Base-by-base conservation (phyloP, 306 rosid genomes). In the Glycyrrhiza uralensis region DNA sequence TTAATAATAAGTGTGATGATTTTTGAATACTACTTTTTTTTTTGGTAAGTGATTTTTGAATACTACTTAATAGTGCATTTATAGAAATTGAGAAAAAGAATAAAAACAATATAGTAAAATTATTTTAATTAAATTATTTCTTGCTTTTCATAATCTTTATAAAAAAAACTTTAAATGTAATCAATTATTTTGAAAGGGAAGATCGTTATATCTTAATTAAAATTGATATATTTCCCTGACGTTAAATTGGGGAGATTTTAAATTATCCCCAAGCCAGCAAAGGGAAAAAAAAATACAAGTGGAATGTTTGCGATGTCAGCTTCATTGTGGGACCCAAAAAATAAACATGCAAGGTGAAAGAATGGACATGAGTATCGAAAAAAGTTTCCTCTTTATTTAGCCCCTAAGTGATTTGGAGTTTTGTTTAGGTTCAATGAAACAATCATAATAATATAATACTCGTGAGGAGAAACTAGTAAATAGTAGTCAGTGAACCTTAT, bases 371-470 rank as follows among this genome's bases (percentile, higher is more conserved):
- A 51, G 42, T 42, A 66, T 77, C 71, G 13, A 30, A 72, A 72
- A 78, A 78, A 68, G 80, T 52, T 4, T 38, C 69, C 79, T 74
- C 70, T 80, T 62, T 65, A 68, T 78, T 75, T 57, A 66, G 55
- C 71, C 66, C 83, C 80, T 68, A 67, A 44, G 61, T 5, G 29
- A 42, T 78, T 82, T 87, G 89, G 85, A 87, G 1, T 68, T 78
- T 82, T 82, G 81, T 86, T 76, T 86, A 71, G 82, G 65, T 86
- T 86, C 81, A 88, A 81, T 70, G 68, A 74, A 79, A 77, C 73
- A 51, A 83, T 77, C 19, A 84, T 71, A 29, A 50, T 77, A 61
- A 54, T 63, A 42, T 64, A 66, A 54, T 75, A 75, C 69, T 57
- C 65, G 76, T 76, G 56, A 73, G 22, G 22, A 55, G 42, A 55